phyloP scores from a whole-genome alignment of 345 rosid species.

The Leavenworthia alabamica region DNA sequence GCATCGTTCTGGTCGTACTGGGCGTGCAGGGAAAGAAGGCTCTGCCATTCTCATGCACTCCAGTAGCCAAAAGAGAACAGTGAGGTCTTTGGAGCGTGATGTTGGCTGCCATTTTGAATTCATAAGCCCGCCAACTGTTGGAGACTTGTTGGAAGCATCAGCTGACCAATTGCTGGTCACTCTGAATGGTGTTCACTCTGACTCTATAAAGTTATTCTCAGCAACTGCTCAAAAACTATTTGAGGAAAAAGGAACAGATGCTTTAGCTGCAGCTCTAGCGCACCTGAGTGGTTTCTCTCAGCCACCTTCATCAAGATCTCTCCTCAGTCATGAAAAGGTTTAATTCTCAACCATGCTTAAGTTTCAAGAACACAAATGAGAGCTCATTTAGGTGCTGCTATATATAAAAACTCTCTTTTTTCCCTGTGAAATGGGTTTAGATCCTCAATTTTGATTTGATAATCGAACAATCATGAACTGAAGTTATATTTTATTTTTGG shows the following conservation, averaged over 20 bases:
- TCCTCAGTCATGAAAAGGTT: slow-evolving; percentile 90
- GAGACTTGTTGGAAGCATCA: slow-evolving; percentile 75
- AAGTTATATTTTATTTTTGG: slow-evolving; percentile 6
- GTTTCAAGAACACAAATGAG: background rate
- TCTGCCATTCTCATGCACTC: too few relatives aligned
- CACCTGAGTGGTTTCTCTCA: slow-evolving; percentile 84
- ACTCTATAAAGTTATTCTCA: slow-evolving; percentile 63
- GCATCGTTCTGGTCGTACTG: slow-evolving; percentile 99
- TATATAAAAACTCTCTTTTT: too few relatives aligned
- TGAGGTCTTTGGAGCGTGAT: slow-evolving; percentile 84
- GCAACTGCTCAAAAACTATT: slow-evolving; percentile 71
- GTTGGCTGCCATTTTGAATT: slow-evolving; percentile 90
- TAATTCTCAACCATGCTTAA: slow-evolving; percentile 1
- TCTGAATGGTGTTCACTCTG: slow-evolving; percentile 80
- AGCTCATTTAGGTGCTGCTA: too few relatives aligned
- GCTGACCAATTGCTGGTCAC: slow-evolving; percentile 87
- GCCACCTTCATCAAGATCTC: slow-evolving; percentile 93
- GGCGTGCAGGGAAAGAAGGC: slow-evolving; percentile 99
- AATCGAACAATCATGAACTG: background rate
- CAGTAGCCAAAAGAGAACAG: slow-evolving; percentile 90
- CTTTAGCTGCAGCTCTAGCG: too few relatives aligned
- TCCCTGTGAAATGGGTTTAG: background rate
- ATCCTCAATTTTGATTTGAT: background rate
- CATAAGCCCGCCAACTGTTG: slow-evolving; percentile 68
- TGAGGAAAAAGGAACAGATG: slow-evolving; percentile 75